phyloP scores from a whole-genome alignment of 306 rosid genomes.

The Malus asiatica region DNA sequence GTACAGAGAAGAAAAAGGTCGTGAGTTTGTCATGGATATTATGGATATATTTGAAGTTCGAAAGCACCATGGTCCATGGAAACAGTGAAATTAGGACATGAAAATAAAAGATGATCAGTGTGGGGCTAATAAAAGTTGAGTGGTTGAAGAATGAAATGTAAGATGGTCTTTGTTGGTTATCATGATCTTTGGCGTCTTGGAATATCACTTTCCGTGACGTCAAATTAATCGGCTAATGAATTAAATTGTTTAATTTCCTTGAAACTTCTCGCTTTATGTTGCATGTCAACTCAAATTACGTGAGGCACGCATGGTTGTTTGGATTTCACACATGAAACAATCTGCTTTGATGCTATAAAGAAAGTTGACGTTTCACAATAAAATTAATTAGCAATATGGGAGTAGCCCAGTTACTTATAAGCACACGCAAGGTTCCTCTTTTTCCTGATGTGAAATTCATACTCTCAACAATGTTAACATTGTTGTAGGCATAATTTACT shows the following conservation, averaged over 20 bases:
- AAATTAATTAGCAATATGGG: too few species aligned
- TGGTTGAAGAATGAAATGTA: neutral
- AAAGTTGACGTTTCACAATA: too few species aligned
- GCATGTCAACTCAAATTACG: neutral
- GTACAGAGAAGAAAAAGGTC: slow-evolving; percentile 6
- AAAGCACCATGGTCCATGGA: slow-evolving; percentile 9
- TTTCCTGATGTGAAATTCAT: too few species aligned
- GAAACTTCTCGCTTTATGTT: neutral
- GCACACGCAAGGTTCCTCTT: too few species aligned
- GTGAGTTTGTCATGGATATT: neutral
- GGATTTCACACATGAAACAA: too few species aligned
- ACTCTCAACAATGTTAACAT: too few species aligned
- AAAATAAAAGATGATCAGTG: neutral
- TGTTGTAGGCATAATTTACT: too few species aligned
- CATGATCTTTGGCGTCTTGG: slow-evolving; percentile 1
- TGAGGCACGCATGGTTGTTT: too few species aligned
- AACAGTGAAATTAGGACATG: slow-evolving; percentile 44
- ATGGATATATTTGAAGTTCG: neutral
- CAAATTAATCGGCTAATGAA: neutral
- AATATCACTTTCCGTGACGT: slow-evolving; percentile 1
- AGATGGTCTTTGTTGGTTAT: slow-evolving; percentile 24
- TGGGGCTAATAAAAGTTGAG: neutral
- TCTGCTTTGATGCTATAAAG: too few species aligned
- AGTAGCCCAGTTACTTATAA: too few species aligned
- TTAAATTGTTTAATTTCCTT: neutral